Base-by-base conservation (phyloP, 495 filamentous ascomycete species). In the Lasiosphaeria hispida region DNA sequence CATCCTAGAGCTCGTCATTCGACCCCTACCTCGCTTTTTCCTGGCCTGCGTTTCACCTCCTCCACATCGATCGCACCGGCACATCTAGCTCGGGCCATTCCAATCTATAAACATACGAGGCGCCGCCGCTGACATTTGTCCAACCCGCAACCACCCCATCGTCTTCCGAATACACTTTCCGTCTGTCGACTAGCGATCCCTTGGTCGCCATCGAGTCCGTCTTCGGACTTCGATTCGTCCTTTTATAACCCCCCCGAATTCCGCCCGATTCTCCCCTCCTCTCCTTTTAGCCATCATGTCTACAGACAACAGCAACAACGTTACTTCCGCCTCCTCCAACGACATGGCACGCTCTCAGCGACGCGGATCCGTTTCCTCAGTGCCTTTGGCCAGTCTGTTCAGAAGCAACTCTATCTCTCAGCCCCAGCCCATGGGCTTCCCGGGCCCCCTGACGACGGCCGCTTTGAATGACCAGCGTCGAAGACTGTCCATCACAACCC, bases 401-500 rank as follows among this genome's bases (percentile, higher is more conserved):
- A 70, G 79, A 55, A 76, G 70, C 60, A 81, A 79, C 60, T 78
- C 76, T 18, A 69, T 67, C 30, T 67, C 77, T 4, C 63, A 71
- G 14, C 62, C 67, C 60, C 61, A 71, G 58, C 74, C 72, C 63
- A 67, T 65, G 48, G 66, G 73, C 48, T 79, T 81, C 54, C 80
- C 88, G 19, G 81, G 84, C 58, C 83, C 89, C 48, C 86, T 89
- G 64, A 78, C 84, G 4, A 82, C 83, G 39, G 83, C 84, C 34
- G 85, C 85, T 54, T 81, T 82, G 41, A 84, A 85, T 67, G 85
- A 88, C 57, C 87, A 90, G 58, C 86, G 86, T 43, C 90, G 94
- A 55, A 86, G 94, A 33, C 83, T 96, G 58, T 97, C 94, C 53
- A 83, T 97, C 67, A 88, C 89, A 40, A 92, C 91, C 4, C 73